These are phyloP conservation scores for Nemania diffusa DNA, from an alignment of 2,329 filamentous ascomycete species.

Conservation along the genomic window DNA sequence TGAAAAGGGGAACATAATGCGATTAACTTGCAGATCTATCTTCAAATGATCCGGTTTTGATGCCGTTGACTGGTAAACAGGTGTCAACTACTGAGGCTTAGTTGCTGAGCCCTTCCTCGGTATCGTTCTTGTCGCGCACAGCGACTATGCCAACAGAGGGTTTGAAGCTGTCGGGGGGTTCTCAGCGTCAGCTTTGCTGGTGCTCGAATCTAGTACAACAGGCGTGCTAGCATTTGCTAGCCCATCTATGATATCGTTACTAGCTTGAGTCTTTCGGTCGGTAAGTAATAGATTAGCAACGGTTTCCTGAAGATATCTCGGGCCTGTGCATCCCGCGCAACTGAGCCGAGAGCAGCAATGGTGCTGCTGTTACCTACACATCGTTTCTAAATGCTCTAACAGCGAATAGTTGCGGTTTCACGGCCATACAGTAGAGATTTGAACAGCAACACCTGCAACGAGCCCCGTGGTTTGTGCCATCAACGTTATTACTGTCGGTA, in stretches of 20 bases:
- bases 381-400: conserved; percentile 57
- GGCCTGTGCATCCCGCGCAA: conserved; percentile 56
- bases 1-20: background rate
- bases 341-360: conserved; percentile 50
- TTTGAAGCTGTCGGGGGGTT: conserved; percentile 59
- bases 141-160: conserved; percentile 63
- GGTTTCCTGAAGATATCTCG: conserved; percentile 52
- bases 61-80: conserved; percentile 55
- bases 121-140: conserved; percentile 36
- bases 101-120: conserved; percentile 56
- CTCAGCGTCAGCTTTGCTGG: conserved; percentile 53
- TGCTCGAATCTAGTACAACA: conserved; percentile 65
- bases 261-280: conserved; percentile 54
- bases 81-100: conserved; percentile 57
- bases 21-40: conserved; percentile 28
- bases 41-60: conserved; percentile 54
- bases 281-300: conserved; percentile 67
- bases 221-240: conserved; percentile 59
- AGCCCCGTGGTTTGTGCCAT: conserved; percentile 54
- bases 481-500: conserved; percentile 40
- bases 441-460: conserved; percentile 47
- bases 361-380: conserved; percentile 42
- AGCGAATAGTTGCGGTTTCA: conserved; percentile 53
- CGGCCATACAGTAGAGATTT: conserved; percentile 57
- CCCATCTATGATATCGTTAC: conserved; percentile 60